Conservation (phyloP, 169 alveolate genomes). For the Plasmodium ovale region DNA sequence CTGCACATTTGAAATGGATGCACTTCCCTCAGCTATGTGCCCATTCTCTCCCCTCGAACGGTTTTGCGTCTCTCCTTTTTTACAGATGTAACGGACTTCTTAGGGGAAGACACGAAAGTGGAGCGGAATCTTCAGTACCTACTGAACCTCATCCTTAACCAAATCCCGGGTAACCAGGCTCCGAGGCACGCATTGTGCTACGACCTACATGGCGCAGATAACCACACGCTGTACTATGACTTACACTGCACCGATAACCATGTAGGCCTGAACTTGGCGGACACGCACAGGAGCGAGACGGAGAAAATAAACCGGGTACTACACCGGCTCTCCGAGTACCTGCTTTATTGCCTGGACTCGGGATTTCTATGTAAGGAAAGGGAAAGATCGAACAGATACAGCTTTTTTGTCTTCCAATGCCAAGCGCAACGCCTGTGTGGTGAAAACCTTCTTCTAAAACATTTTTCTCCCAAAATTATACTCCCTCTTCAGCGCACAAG, state of each 20-base stretch:
- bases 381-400: neutral
- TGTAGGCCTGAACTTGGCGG: constrained; percentile 49
- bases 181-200: too few relatives aligned
- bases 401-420: too few relatives aligned
- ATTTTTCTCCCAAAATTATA: constrained; percentile 10
- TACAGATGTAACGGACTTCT: constrained; percentile 44
- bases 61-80: neutral
- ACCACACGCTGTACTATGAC: neutral
- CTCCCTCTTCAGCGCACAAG: constrained; percentile 26
- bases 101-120: constrained; percentile 57
- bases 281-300: constrained; percentile 52
- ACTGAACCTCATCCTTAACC: constrained; percentile 22
- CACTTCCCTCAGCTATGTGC: neutral
- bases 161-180: constrained; percentile 18
- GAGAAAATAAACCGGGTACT: constrained; percentile 35
- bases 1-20: neutral
- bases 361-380: constrained; percentile 44
- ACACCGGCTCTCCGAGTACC: constrained; percentile 52
- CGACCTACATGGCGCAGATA: neutral
- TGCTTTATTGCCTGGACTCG: constrained; percentile 31
- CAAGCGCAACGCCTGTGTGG: too few relatives aligned
- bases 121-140: constrained; percentile 51
- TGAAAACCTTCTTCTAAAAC: neutral
- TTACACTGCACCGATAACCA: neutral
- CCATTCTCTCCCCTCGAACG: neutral